Evolutionary conservation across 2,329 filamentous ascomycete genomes (phyloP), one percentile per base, ranked within the genome.

Genomic region (Lasiodiplodia sp.): DNA sequence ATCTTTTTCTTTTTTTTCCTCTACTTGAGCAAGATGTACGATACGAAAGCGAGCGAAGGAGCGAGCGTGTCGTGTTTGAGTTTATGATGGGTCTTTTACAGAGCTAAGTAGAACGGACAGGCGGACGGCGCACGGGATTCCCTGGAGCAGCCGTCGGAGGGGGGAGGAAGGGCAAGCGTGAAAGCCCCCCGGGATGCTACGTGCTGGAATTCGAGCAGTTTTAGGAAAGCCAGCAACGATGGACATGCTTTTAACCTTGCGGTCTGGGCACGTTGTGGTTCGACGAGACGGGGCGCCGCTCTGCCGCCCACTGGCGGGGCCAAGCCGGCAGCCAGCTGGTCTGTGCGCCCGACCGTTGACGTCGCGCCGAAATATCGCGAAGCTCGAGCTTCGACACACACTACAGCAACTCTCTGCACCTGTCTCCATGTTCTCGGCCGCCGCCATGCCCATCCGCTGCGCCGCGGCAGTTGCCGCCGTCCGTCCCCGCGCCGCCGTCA

Each of bases 351-450:
- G 51, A 44, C 34, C 21, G 21, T 58, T 68, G 66, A 68, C 66
- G 66, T 68, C 66, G 65, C 60, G 34, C 51, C 64, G 66, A 60
- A 68, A 68, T 47, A 62, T 62, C 56, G 23, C 34, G 44, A 57
- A 68, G 56, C 44, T 68, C 66, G 44, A 53, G 28, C 37, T 68
- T 60, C 66, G 37, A 47, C 25, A 40, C 31, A 12, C 34, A 49
- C 65, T 40, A 49, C 53, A 34, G 31, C 31, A 34, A 34, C 31
- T 34, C 31, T 34, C 31, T 10, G 7, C n/a, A 5, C 16, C 38
- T n/a, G 21, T 10, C 52, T 23, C 52, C 37, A 68, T 68, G 66
- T 49, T 68, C n/a, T 55, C 66, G 18, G 31, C 57, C 28, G 34
- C 66, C 16, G 28, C 66, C 18, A 49, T 62, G n/a, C 66, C 66